phyloP scores from a whole-genome alignment of 1,139 yeast species.

The Suhomyces taliae region DNA sequence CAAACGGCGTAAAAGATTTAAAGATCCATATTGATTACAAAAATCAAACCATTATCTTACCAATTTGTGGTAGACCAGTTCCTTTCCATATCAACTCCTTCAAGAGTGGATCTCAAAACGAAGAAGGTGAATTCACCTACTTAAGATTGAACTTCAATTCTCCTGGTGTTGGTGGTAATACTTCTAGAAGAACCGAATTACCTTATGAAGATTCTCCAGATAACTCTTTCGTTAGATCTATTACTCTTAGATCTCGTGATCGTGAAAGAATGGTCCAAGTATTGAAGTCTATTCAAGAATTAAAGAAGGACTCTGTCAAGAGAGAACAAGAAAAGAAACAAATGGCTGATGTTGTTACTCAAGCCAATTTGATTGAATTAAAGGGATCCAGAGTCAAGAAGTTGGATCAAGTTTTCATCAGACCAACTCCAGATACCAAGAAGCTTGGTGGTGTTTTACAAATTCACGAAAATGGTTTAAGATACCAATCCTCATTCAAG shows the following conservation, averaged over 20 bases:
- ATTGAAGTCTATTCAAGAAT: slow-evolving; percentile 84
- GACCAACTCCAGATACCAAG: slow-evolving; percentile 96
- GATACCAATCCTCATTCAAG: slow-evolving; percentile 83
- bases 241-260: slow-evolving; percentile 88
- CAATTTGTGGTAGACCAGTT: slow-evolving; percentile 94
- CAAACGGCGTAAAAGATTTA: slow-evolving; percentile 76
- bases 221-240: slow-evolving; percentile 81
- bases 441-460: slow-evolving; percentile 89
- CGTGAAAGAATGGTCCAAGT: slow-evolving; percentile 91
- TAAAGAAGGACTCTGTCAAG: slow-evolving; percentile 89
- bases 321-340: slow-evolving; percentile 90
- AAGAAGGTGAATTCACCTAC: slow-evolving; percentile 94
- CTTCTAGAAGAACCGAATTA: slow-evolving; percentile 69
- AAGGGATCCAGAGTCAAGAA: slow-evolving; percentile 79
- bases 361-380: slow-evolving; percentile 81
- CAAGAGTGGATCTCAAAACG: slow-evolving; percentile 92
- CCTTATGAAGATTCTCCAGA: slow-evolving; percentile 91
- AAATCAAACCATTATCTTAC: slow-evolving; percentile 84
- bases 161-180: slow-evolving; percentile 81
- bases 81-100: slow-evolving; percentile 95
- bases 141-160: slow-evolving; percentile 89
- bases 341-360: slow-evolving; percentile 92
- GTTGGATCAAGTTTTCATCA: slow-evolving; percentile 82
- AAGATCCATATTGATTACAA: slow-evolving; percentile 85
- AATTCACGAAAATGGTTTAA: slow-evolving; percentile 93